Conservation (phyloP, 2,329 filamentous ascomycete species). For the Verticillium klebahnii region DNA sequence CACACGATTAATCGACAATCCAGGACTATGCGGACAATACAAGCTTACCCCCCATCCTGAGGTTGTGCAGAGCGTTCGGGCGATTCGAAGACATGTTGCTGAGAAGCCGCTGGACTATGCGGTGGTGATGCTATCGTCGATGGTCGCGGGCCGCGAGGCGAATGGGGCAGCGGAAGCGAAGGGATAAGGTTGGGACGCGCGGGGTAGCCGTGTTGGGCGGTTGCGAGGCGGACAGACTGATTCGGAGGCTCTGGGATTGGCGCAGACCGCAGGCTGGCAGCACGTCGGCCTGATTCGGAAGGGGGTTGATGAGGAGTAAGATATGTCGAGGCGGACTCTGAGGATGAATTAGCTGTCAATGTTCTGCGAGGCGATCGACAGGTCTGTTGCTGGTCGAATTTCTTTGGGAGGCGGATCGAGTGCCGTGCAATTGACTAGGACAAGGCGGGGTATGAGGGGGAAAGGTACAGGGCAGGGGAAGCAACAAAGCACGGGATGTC, state of each 20-base stretch:
- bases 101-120: conserved; percentile 1
- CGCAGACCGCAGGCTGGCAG: neutral
- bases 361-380: neutral
- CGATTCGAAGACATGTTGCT: conserved; percentile 80
- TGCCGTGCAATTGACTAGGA: neutral
- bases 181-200: neutral
- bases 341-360: neutral
- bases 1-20: conserved; percentile 1
- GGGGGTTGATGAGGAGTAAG: neutral
- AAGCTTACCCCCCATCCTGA: conserved; percentile 95
- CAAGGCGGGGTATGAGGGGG: neutral
- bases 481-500: neutral
- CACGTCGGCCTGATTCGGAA: neutral
- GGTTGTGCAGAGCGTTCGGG: conserved; percentile 77
- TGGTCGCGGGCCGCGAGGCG: conserved; percentile 3
- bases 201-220: neutral
- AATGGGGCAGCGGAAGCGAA: conserved; percentile 4
- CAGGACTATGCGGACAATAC: conserved; percentile 2
- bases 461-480: neutral
- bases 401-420: neutral
- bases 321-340: neutral
- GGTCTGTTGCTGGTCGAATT: neutral
- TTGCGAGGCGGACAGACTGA: neutral
- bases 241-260: neutral
- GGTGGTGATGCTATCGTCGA: neutral